These are phyloP conservation scores for Verticillium nonalfalfae DNA, from an alignment of 2,329 filamentous ascomycete genomes.

Conservation along the genomic window DNA sequence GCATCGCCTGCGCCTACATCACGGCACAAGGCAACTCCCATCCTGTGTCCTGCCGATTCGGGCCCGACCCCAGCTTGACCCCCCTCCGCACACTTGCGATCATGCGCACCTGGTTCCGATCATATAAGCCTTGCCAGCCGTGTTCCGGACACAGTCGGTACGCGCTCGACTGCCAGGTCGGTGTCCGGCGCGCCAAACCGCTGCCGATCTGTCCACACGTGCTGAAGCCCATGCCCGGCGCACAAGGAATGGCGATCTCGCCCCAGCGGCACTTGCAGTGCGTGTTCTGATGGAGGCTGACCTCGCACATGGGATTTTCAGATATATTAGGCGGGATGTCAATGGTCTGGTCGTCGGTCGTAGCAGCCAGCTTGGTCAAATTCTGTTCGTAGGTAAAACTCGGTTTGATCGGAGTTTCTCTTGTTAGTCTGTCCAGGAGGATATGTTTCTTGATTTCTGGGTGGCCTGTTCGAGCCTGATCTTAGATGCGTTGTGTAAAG, in stretches of 20 bases:
- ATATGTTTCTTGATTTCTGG: background rate
- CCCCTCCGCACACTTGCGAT: constrained; percentile 35
- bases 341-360: background rate
- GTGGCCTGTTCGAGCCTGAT: too few species aligned
- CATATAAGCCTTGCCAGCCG: constrained; percentile 31
- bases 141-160: constrained; percentile 35
- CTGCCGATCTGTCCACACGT: constrained; percentile 34
- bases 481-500: too few species aligned
- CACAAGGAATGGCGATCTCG: constrained; percentile 38
- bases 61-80: constrained; percentile 41
- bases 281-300: constrained; percentile 41
- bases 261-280: constrained; percentile 48
- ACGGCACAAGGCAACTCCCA: constrained; percentile 27
- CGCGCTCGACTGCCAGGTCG: constrained; percentile 26
- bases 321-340: background rate
- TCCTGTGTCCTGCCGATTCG: constrained; percentile 27
- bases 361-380: too few species aligned
- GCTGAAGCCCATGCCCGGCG: constrained; percentile 41
- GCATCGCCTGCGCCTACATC: constrained; percentile 23
- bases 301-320: constrained; percentile 34
- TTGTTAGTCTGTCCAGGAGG: background rate
- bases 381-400: too few species aligned
- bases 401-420: background rate
- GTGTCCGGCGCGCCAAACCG: constrained; percentile 24
- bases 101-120: constrained; percentile 40